Base-by-base conservation (phyloP, 2,329 filamentous ascomycete genomes). In the Emmonsiellopsis sp. region DNA sequence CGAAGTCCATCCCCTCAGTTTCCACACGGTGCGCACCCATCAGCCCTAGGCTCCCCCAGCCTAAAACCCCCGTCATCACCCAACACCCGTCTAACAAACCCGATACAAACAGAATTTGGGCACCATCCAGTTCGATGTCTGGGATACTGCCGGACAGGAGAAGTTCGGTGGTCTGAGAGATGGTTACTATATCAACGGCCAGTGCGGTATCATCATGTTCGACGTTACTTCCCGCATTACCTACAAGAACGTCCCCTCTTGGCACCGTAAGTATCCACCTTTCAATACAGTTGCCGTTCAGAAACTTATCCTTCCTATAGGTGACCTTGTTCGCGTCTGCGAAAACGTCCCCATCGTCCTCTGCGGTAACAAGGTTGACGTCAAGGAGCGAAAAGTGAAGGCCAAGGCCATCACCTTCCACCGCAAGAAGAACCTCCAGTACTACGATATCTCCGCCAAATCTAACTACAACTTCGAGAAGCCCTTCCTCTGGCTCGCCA, bases 351-450 rank as follows among this genome's bases (percentile, higher is more conserved):
- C 98, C 73, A 98, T 98, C 67, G 93, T 93, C 47, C 84, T 98
- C 43, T 93, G 92, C 53, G 93, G 93, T 58, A 98, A 98, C 81
- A 97, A 98, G 77, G 79, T 95, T 67, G 93, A 98, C 80, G 93
- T 98, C 62, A 98, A 98, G 87, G 93, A 98, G 84, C 89, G 93
- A 76, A 98, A 98, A 81, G 93, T 98, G 73, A 98, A 98, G 86
- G 93, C 93, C 72, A 98, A 98, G 89, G 94, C 92, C 73, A 98
- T 98, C 78, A 98, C 93, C 63, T 98, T 98, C 88, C 93, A 98
- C 84, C 89, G 93, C 79, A 98, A 98, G 89, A 98, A 98, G 86
- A 98, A 97, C 79, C 86, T 98, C 51, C 93, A 98, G 79, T 98
- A 98, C 80, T 98, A 98, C 72, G 93, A 98, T 74, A 98, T 93